Base-by-base conservation (phyloP, 805 yeast genomes). In the Saccharomycopsis sp. region DNA sequence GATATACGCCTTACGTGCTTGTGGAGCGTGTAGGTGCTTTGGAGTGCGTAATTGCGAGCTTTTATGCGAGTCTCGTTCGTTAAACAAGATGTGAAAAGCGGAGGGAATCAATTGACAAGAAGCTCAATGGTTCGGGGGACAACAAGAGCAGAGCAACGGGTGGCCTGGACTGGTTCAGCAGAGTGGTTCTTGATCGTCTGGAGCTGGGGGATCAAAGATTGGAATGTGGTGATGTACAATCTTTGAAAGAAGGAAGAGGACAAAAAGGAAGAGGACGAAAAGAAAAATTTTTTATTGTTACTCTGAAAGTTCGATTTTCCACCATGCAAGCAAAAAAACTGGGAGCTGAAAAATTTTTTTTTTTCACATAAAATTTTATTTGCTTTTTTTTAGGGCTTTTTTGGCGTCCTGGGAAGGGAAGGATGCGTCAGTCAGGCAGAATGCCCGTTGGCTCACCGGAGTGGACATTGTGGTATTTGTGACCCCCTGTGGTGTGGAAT, bases 351-450 rank as follows among this genome's bases (percentile, higher is more conserved):
- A 20, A 41, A 52, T 52, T 41, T 23, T 34, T 37, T 18, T 24
- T 24, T 34, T 23, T 24, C 53, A 8, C 44, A 51, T 34, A 51
- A 34, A 52, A n/a, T 52, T 52, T 52, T 52, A 34, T 50, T 24
- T 18, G 24, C 20, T 24, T 9, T 24, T 52, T 52, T 29, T 44
- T 44, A 44, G 48, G 48, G 48, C 48, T 44, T 44, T 44, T 44
- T 44, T 44, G 18, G 48, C n/a, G n/a, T n/a, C n/a, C n/a, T n/a
- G n/a, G n/a, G n/a, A n/a, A n/a, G n/a, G n/a, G n/a, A n/a, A n/a
- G n/a, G n/a, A n/a, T n/a, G n/a, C n/a, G n/a, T n/a, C n/a, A n/a
- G n/a, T n/a, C n/a, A n/a, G n/a, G n/a, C n/a, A n/a, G n/a, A n/a
- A n/a, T n/a, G n/a, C n/a, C n/a, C n/a, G n/a, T n/a, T n/a, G n/a